A percentile compares a stretch with the other conserved stretches of the same genome.
Evolutionary conservation across 2,329 filamentous ascomycete species (phyloP).

Genomic region (Diaporthe citri): DNA sequence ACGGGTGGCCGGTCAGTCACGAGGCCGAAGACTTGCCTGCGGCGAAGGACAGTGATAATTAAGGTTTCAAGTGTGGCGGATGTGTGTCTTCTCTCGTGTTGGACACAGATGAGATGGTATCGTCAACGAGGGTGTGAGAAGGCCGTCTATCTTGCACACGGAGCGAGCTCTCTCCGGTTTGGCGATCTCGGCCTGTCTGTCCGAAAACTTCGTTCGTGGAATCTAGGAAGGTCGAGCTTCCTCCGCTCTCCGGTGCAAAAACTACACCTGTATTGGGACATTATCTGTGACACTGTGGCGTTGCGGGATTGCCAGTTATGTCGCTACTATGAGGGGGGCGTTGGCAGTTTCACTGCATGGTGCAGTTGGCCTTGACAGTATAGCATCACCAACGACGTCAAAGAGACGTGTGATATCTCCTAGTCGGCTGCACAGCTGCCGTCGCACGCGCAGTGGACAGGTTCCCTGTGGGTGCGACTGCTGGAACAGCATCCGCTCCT

Average conservation of each 20-base stretch:
- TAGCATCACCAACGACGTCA: background rate
- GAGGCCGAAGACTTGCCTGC: background rate
- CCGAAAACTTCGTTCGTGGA: slow-evolving; percentile 2
- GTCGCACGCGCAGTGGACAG: slow-evolving; percentile 15
- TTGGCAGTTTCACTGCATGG: slow-evolving; percentile 21
- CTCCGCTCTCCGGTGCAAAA: background rate
- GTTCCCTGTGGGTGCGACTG: background rate
- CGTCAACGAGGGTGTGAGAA: slow-evolving; percentile 15
- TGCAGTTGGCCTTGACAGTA: slow-evolving; percentile 6
- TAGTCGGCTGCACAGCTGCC: slow-evolving; percentile 4
- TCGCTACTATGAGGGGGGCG: background rate
- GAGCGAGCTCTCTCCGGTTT: slow-evolving; percentile 9
- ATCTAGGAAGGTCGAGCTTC: background rate
- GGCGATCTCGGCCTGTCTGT: background rate
- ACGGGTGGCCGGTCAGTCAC: background rate
- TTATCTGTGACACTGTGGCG: slow-evolving; percentile 6
- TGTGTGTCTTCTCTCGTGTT: background rate
- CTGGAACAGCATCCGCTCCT: slow-evolving; percentile 27
- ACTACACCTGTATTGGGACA: background rate
- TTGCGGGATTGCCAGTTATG: background rate
- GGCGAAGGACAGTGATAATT: slow-evolving; percentile 1
- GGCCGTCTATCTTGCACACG: slow-evolving; percentile 7
- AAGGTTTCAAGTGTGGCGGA: slow-evolving; percentile 12
- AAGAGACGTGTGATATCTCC: slow-evolving; percentile 14
- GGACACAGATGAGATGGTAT: slow-evolving; percentile 10